Percentiles rank a stretch among this genome's conserved stretches.
These are phyloP conservation scores for Mycena vitilis DNA, from an alignment of 768 basidiomycete genomes.

Conservation along the genomic window DNA sequence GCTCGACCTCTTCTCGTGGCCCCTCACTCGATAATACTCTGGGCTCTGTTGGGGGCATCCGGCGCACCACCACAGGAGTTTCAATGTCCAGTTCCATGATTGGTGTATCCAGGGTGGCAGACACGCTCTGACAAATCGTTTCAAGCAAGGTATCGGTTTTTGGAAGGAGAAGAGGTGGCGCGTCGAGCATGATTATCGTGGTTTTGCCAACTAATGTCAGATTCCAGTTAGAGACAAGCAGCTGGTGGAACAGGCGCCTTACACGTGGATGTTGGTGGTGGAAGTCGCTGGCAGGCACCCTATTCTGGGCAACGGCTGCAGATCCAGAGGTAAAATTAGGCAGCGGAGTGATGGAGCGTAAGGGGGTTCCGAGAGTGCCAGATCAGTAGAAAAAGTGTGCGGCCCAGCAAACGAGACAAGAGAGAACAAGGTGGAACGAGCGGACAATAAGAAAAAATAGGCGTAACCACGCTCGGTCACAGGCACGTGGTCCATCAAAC, in stretches of 20 bases:
- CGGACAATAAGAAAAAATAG: not conserved
- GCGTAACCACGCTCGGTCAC: not conserved
- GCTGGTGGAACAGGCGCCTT: not conserved
- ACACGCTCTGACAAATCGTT: not conserved
- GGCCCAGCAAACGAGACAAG: not conserved
- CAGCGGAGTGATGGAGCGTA: not conserved
- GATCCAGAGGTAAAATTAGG: not conserved
- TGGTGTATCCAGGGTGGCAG: not conserved
- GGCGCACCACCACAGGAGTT: not conserved
- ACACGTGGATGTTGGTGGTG: constrained; percentile 10
- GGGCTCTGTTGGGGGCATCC: not conserved
- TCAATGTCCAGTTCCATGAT: constrained; percentile 3
- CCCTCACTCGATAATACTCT: not conserved
- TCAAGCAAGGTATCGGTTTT: not conserved
- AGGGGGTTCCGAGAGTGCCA: not conserved
- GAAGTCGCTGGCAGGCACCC: not conserved
- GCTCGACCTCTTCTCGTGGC: not conserved
- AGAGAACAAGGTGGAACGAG: not conserved
- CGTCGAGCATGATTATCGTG: constrained; percentile 13
- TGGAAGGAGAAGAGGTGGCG: not conserved
- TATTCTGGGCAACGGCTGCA: constrained; percentile 1
- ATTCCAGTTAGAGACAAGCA: not conserved
- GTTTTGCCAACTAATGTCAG: not conserved
- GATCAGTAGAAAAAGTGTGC: not conserved
- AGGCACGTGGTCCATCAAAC: not conserved